These are phyloP conservation scores for Fusarium circinatum DNA, from an alignment of 2,329 filamentous ascomycete genomes.

Conservation along the genomic window DNA sequence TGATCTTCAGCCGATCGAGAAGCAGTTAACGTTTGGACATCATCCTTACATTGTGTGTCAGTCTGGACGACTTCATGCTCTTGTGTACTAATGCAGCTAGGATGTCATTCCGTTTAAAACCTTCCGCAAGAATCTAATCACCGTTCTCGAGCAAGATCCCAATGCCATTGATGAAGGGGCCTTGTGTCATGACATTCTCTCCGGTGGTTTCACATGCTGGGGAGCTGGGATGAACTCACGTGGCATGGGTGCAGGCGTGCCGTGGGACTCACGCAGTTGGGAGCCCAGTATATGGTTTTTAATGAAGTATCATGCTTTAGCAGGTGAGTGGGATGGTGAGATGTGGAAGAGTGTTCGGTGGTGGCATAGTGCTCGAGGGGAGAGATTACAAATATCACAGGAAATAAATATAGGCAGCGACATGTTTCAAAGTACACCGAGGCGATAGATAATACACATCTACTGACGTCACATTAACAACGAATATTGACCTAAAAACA, in stretches of 20 bases:
- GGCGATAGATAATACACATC: constrained; percentile 5
- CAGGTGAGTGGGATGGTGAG: constrained; percentile 51
- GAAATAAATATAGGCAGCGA: neutral
- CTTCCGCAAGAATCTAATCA: constrained; percentile 47
- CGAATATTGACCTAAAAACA: neutral
- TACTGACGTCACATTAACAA: neutral
- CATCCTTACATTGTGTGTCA: constrained; percentile 48
- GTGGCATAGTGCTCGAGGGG: constrained; percentile 46
- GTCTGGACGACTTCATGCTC: neutral
- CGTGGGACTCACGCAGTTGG: constrained; percentile 58
- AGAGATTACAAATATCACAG: constrained; percentile 33
- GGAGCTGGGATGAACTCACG: constrained; percentile 44
- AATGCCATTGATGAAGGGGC: constrained; percentile 49
- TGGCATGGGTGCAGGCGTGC: constrained; percentile 51
- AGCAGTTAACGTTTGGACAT: constrained; percentile 48
- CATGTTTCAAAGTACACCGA: neutral
- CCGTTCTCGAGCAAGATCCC: constrained; percentile 38
- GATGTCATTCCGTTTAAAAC: constrained; percentile 49
- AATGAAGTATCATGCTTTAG: constrained; percentile 52
- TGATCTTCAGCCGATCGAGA: constrained; percentile 47
- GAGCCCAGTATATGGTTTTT: constrained; percentile 57
- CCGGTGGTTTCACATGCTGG: constrained; percentile 52
- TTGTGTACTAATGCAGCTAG: constrained; percentile 27
- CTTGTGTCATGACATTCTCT: constrained; percentile 50
- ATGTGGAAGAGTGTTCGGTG: constrained; percentile 48